Base-by-base conservation (phyloP, 495 filamentous ascomycete species). In the Xylaria longipes region DNA sequence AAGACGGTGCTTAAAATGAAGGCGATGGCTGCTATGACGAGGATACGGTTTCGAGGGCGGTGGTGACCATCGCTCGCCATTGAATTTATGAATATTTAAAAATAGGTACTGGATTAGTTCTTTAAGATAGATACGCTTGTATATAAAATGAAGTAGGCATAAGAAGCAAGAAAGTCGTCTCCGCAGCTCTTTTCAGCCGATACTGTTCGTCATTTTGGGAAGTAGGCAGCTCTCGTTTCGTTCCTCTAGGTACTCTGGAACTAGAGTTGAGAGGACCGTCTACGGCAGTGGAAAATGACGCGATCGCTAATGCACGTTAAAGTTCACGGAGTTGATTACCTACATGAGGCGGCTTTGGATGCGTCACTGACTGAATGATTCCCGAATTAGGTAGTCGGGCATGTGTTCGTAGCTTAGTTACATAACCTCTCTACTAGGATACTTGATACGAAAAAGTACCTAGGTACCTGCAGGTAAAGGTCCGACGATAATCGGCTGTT, bases 1-100 rank as follows among this genome's bases (percentile, higher is more conserved):
- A 73, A 61, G 9, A 60, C 4, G 57, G 66, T 63, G 56, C 27
- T 50, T 0, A 76, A 22, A 56, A 76, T 48, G 39, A 76, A 73
- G 22, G 69, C 43, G 61, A 60, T 60, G 35, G 64, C 41, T 5
- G 39, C 62, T 45, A 71, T 27, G 48, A 69, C 25, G 46, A 77
- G 57, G 25, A 31, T n/a, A 27, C 71, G 68, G 12, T 39, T 63
- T 56, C 29, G 68, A 3, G 68, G n/a, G 17, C 60, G 46, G 31
- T 27, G 29, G 35, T 27, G 37, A 15, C 20, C 20, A 27, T 54
- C 22, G 58, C 37, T 7, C 20, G 68, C 68, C 68, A 70, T 70
- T 56, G n/a, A 12, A 15, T 17, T 31, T 56, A 31, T 12, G 0
- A 12, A 56, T 31, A 56, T 17, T 31, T 14, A 29, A 17, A 29